Evolutionary conservation across 2,329 filamentous ascomycete species (phyloP).

Genomic region (Cladosporium halotolerans): DNA sequence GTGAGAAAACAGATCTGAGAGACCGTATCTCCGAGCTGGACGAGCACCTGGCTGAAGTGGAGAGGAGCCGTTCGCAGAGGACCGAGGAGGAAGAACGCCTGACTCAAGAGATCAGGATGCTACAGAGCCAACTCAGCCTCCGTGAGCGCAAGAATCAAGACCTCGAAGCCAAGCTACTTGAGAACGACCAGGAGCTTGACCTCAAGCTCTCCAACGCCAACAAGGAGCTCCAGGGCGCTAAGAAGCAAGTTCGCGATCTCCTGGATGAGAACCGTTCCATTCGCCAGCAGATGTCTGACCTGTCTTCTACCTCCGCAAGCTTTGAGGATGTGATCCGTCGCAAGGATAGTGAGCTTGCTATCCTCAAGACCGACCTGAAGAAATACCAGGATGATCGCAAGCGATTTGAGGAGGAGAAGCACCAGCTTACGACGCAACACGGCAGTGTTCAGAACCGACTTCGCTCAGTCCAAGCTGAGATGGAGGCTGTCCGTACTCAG

Average conservation of each 20-base stretch:
- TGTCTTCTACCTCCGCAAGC: constrained; percentile 86
- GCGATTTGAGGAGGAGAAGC: constrained; percentile 72
- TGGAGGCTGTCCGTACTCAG: constrained; percentile 78
- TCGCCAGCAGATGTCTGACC: constrained; percentile 75
- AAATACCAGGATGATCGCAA: constrained; percentile 76
- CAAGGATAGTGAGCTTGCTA: constrained; percentile 86
- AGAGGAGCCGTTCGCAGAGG: constrained; percentile 63
- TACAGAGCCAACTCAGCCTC: constrained; percentile 80
- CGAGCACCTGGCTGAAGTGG: constrained; percentile 61
- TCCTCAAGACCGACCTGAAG: constrained; percentile 78
- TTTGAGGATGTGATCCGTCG: constrained; percentile 90
- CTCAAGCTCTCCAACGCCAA: constrained; percentile 70
- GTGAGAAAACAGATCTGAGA: constrained; percentile 72
- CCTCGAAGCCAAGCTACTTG: constrained; percentile 74
- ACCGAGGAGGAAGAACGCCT: constrained; percentile 71
- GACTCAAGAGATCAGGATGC: constrained; percentile 78
- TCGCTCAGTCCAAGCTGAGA: constrained; percentile 78
- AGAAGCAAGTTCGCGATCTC: constrained; percentile 68
- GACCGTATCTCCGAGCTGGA: constrained; percentile 65
- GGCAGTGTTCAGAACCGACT: constrained; percentile 70
- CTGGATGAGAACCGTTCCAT: constrained; percentile 74
- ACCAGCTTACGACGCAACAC: constrained; percentile 64
- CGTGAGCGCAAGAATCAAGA: constrained; percentile 89
- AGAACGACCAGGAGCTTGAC: constrained; percentile 82
- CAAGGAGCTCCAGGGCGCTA: constrained; percentile 71